A percentile compares a stretch with the other conserved stretches of the same genome.
These are phyloP conservation scores for Thalassia testudinum DNA, from an alignment of 116 monocot genomes.

Conservation along the genomic window DNA sequence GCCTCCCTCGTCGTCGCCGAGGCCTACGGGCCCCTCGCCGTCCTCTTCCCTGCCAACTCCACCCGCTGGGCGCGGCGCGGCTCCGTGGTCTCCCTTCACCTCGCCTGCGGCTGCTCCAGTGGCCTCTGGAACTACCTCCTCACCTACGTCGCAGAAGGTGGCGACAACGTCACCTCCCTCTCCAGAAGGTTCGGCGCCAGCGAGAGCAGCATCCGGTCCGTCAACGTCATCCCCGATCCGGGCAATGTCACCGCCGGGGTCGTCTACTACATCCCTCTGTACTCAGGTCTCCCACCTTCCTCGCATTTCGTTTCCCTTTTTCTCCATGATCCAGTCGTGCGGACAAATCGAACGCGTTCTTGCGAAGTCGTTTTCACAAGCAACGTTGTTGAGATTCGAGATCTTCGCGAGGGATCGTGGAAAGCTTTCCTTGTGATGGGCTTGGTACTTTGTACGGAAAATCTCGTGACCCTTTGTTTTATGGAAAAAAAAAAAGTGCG, in stretches of 20 bases:
- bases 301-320: neutral
- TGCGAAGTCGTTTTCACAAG: too few relatives aligned
- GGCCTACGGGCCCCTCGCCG: slow-evolving; percentile 21
- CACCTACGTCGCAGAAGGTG: slow-evolving; percentile 55
- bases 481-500: too few relatives aligned
- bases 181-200: slow-evolving; percentile 85
- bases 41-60: slow-evolving; percentile 24
- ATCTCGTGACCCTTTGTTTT: too few relatives aligned
- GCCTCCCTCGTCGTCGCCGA: slow-evolving; percentile 8
- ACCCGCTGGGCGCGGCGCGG: slow-evolving; percentile 27
- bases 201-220: slow-evolving; percentile 80
- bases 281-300: slow-evolving; percentile 37
- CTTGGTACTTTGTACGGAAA: too few relatives aligned
- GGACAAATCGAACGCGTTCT: too few relatives aligned
- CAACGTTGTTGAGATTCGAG: too few relatives aligned
- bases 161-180: slow-evolving; percentile 56
- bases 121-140: slow-evolving; percentile 90
- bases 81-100: slow-evolving; percentile 45
- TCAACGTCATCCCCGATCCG: slow-evolving; percentile 50
- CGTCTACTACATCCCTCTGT: slow-evolving; percentile 77
- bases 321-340: neutral
- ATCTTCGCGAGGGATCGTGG: too few relatives aligned
- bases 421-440: too few relatives aligned
- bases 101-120: slow-evolving; percentile 82
- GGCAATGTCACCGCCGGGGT: slow-evolving; percentile 24